Percentiles rank a stretch among this genome's conserved stretches.
phyloP scores from a whole-genome alignment of 139 green algal genomes.

The Eudorina sp. region DNA sequence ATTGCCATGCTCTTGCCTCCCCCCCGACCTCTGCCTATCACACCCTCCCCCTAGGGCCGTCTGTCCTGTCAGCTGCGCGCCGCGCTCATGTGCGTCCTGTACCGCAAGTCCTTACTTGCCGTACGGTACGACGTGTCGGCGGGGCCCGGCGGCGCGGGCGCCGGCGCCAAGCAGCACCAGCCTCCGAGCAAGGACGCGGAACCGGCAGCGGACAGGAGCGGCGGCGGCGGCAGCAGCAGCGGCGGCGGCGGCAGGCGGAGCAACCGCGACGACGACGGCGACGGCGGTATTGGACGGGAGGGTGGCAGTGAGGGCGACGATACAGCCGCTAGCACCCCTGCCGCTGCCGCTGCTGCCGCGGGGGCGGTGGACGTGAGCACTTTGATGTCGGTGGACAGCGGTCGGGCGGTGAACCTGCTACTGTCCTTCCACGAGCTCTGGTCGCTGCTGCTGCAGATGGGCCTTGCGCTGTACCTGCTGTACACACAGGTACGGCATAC shows the following conservation, averaged over 20 bases:
- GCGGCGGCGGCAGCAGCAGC: not conserved
- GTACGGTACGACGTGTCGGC: not conserved
- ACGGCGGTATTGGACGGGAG: not conserved
- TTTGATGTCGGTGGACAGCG: conserved; percentile 78
- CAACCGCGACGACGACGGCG: not conserved
- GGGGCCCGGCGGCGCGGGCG: not conserved
- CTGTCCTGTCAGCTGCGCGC: conserved; percentile 72
- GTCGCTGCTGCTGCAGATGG: conserved; percentile 87
- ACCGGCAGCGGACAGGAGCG: not conserved
- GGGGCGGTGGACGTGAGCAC: conserved; percentile 53
- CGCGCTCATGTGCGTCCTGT: conserved; percentile 75
- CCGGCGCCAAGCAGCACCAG: not conserved
- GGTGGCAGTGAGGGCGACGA: too few relatives aligned
- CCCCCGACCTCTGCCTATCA: not conserved
- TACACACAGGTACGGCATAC: conserved; percentile 80
- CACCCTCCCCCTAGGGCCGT: conserved; percentile 39
- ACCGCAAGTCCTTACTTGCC: conserved; percentile 72
- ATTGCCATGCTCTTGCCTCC: too few relatives aligned
- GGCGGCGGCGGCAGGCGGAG: not conserved
- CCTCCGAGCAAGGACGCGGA: too few relatives aligned
- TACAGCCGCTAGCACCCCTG: not conserved
- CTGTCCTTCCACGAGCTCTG: conserved; percentile 89
- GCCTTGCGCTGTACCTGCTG: conserved; percentile 85
- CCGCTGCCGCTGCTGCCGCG: not conserved
- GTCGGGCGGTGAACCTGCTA: conserved; percentile 80